These are phyloP conservation scores for Pelomyxa schiedti DNA, from an alignment of 78 protist genomes.

Conservation along the genomic window DNA sequence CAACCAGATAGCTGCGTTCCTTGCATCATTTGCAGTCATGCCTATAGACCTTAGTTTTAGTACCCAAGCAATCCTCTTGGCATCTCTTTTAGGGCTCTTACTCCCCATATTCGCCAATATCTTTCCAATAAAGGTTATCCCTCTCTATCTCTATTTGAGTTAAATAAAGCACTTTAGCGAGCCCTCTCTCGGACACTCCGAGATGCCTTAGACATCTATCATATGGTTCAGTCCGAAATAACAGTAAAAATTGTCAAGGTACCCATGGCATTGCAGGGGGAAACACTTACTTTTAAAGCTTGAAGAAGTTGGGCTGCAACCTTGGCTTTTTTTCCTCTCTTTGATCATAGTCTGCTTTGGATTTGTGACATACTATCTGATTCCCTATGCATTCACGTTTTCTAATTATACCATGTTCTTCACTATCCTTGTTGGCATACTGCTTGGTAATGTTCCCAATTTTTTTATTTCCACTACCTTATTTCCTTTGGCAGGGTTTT, in stretches of 20 bases:
- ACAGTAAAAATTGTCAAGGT: slow-evolving; percentile 60
- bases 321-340: slow-evolving; percentile 24
- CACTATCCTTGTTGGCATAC: slow-evolving; percentile 41
- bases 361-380: slow-evolving; percentile 63
- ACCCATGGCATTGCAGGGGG: too few species aligned
- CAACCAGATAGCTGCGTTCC: slow-evolving; percentile 27
- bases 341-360: slow-evolving; percentile 45
- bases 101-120: slow-evolving; percentile 41
- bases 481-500: slow-evolving; percentile 16
- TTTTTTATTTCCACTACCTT: not conserved
- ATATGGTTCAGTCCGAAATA: slow-evolving; percentile 52
- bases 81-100: slow-evolving; percentile 24
- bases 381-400: slow-evolving; percentile 62
- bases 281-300: too few species aligned
- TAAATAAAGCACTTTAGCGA: not conserved
- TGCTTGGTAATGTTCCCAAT: slow-evolving; percentile 18
- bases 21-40: slow-evolving; percentile 1
- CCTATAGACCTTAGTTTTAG: slow-evolving; percentile 28
- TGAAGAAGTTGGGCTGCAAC: slow-evolving; percentile 58
- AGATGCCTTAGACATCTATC: slow-evolving; percentile 74
- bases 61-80: slow-evolving; percentile 17
- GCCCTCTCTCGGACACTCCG: slow-evolving; percentile 65
- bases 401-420: slow-evolving; percentile 41
- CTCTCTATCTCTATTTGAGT: not conserved
- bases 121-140: slow-evolving; percentile 22